These are phyloP conservation scores for Reutealis trisperma DNA, from an alignment of 345 rosid species.

Conservation along the genomic window DNA sequence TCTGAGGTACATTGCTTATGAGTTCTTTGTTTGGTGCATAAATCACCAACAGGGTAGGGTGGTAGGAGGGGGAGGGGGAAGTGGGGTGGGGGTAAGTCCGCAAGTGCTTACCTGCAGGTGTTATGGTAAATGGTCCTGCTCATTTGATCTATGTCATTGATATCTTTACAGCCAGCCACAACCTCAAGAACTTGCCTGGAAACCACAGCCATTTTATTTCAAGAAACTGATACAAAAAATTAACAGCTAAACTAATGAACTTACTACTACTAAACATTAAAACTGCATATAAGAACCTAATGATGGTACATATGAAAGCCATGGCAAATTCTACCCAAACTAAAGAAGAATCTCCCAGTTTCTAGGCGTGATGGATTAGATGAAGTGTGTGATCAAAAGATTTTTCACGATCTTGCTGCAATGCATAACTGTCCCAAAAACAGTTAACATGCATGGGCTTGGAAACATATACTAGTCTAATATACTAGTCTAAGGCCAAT, in stretches of 20 bases:
- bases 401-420: not conserved
- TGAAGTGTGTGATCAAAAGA: not conserved
- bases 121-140: slow-evolving; percentile 77
- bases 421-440: not conserved
- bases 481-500: not conserved
- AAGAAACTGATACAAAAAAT: not conserved
- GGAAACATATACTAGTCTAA: not conserved
- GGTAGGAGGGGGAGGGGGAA: not conserved
- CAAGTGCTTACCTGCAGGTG: slow-evolving; percentile 70
- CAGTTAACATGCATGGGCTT: not conserved
- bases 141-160: slow-evolving; percentile 57
- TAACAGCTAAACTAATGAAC: not conserved
- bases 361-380: not conserved
- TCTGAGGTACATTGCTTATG: not conserved
- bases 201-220: slow-evolving; percentile 14
- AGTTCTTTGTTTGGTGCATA: not conserved
- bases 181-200: slow-evolving; percentile 94
- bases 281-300: too few relatives aligned
- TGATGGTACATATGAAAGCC: not conserved
- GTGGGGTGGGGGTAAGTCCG: not conserved
- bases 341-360: not conserved
- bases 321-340: not conserved
- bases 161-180: slow-evolving; percentile 84
- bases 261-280: not conserved
- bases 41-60: not conserved